Conservation (phyloP, 192 early-diverging fungal species). For the Rhizophagus sp. region DNA sequence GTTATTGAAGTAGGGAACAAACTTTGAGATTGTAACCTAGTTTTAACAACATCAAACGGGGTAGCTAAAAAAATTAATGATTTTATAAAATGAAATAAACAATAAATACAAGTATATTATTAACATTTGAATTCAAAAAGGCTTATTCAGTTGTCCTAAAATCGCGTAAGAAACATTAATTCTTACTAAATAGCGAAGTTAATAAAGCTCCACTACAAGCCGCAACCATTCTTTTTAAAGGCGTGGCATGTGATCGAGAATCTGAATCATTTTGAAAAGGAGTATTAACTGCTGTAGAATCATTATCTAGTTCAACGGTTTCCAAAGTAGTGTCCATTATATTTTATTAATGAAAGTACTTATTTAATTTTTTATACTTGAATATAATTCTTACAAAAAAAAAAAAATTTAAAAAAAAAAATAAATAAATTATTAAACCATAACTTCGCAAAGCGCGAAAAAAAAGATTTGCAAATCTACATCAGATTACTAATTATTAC, state of each 20-base stretch:
- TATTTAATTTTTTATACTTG: slow-evolving; percentile 24
- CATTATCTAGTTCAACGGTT: neutral
- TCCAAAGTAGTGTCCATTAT: neutral
- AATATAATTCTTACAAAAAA: too few relatives aligned
- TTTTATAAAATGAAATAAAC: slow-evolving; percentile 37
- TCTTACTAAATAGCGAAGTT: slow-evolving; percentile 76
- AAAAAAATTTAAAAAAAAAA: too few relatives aligned
- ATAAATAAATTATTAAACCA: too few relatives aligned
- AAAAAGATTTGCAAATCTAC: too few relatives aligned
- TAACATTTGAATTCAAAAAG: too few relatives aligned
- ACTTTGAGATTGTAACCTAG: slow-evolving; percentile 70
- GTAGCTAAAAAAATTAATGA: slow-evolving; percentile 55
- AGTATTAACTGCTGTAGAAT: neutral
- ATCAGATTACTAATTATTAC: too few relatives aligned
- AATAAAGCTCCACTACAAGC: slow-evolving; percentile 81
- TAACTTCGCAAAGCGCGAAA: too few relatives aligned
- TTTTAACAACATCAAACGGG: slow-evolving; percentile 90
- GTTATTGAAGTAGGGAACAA: slow-evolving; percentile 31
- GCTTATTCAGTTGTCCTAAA: neutral
- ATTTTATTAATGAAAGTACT: neutral
- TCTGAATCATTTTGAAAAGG: neutral
- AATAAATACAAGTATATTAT: too few relatives aligned
- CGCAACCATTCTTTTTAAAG: slow-evolving; percentile 69
- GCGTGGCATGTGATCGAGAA: neutral
- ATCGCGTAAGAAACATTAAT: neutral